Percentiles rank a stretch among this genome's conserved stretches.
Evolutionary conservation across 2,329 filamentous ascomycete species (phyloP).

Genomic region (Fusarium succisae): DNA sequence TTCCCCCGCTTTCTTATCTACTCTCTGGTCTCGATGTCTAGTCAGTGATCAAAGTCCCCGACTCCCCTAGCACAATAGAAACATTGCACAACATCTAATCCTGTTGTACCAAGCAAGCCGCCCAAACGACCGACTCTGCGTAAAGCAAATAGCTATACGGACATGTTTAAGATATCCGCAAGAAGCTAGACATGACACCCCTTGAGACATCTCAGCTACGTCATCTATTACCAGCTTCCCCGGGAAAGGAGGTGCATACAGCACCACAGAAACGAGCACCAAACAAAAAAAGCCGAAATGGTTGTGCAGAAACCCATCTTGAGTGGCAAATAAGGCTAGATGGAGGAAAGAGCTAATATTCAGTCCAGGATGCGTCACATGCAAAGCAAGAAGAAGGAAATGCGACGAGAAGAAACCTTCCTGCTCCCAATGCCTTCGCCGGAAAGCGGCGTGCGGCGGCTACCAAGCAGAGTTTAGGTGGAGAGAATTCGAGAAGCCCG

Average conservation of each 20-base stretch:
- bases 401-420: neutral
- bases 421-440: neutral
- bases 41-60: neutral
- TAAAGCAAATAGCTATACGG: too few relatives aligned
- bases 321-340: accelerated
- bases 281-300: neutral
- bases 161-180: accelerated
- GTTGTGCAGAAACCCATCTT: neutral
- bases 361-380: neutral
- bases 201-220: neutral
- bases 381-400: neutral
- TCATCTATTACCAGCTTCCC: neutral
- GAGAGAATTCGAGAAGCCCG: neutral
- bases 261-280: neutral
- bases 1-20: neutral
- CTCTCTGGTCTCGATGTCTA: neutral
- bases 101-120: neutral
- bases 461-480: neutral
- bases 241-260: neutral
- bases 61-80: neutral
- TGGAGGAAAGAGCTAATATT: neutral
- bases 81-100: neutral
- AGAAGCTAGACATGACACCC: neutral
- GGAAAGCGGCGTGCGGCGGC: neutral
- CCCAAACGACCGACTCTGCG: too few relatives aligned